Base-by-base conservation (phyloP, 2,329 filamentous ascomycete genomes). In the Alternaria gaisen region DNA sequence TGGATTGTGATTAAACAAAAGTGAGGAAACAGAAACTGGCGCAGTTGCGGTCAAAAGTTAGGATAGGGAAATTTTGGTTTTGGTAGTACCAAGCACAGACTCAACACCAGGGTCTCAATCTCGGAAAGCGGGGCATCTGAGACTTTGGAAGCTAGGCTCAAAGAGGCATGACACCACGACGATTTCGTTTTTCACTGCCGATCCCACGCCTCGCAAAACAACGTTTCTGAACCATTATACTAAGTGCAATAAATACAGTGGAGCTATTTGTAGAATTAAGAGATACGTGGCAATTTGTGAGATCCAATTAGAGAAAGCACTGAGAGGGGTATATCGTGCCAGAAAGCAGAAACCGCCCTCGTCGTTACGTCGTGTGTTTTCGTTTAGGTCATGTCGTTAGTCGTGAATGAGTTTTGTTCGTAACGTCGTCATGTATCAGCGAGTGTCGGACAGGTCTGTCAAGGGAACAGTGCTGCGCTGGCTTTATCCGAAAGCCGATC, bases 291-390 rank as follows among this genome's bases (percentile, higher is more conserved):
- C 67, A 62, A 65, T 64, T 59, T 65, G 38, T 24, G 16, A 24
- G 32, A 46, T 40, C 51, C 38, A 34, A 62, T n/a, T 47, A 34
- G 41, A 55, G 18, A 48, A 41, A 24, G 36, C 18, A 58, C 47
- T 47, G 67, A 72, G 72, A 71, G 68, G 75, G 74, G 72, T 77
- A 75, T 76, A 74, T 72, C 70, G 57, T 69, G 64, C 67, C 54
- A 72, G 72, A 70, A 60, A 69, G 70, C 65, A 69, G 66, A 73
- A 51, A 61, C 65, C 64, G 57, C 67, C 71, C 68, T 70, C 69
- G 46, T 63, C 63, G 53, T 61, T 50, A 56, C 68, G 55, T 71
- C 71, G 61, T 74, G 56, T 40, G 24, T 60, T 54, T 60, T 18
- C 26, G 51, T 18, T 41, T 56, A n/a, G 18, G 44, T 60, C 30